Base-by-base conservation (phyloP, 306 rosid genomes). In the Cucurbita maxima region DNA sequence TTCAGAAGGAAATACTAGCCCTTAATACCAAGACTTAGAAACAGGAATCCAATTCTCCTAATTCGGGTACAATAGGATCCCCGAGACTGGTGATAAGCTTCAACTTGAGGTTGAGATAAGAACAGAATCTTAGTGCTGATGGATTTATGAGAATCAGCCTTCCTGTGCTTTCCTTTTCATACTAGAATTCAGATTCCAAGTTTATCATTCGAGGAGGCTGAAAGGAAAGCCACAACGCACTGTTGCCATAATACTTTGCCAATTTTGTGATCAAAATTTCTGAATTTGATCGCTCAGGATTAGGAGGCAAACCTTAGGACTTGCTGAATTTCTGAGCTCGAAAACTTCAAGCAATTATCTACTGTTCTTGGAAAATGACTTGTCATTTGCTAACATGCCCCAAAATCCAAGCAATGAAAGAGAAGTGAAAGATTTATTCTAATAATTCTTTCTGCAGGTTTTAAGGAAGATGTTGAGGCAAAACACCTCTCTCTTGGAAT, bases 311-410 rank as follows among this genome's bases (percentile, higher is more conserved):
- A 43, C 40, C 44, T 7, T 56, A 13, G 56, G 77, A 74, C 75
- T 38, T 18, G 7, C 52, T 30, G 74, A 50, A 30, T 14, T 48
- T 48, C 48, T 25, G 1, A 34, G 59, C 20, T 53, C 51, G 44
- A 53, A 5, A 55, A 37, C 76, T 55, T 5, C 37, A 38, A 71
- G 51, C 61, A 71, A 72, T 44, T 72, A 36, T 76, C 77, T 79
- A 83, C 81, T 76, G 81, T 82, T 71, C 43, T 75, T 64, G 69
- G 94, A 92, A 81, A 83, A 80, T 53, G 94, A 87, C 90, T 76
- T 70, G 76, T 73, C 76, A 57, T 79, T 45, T 20, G 36, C 54
- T 18, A 18, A 82, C 61, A 72, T 85, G 89, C 87, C 86, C 86
- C 80, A 85, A 78, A 87, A 80, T 54, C 55, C 84, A 75, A 81